Evolutionary conservation across 2,329 filamentous ascomycete species (phyloP), one percentile per base, ranked within the genome.

Genomic region (Sclerotinia subarctica): DNA sequence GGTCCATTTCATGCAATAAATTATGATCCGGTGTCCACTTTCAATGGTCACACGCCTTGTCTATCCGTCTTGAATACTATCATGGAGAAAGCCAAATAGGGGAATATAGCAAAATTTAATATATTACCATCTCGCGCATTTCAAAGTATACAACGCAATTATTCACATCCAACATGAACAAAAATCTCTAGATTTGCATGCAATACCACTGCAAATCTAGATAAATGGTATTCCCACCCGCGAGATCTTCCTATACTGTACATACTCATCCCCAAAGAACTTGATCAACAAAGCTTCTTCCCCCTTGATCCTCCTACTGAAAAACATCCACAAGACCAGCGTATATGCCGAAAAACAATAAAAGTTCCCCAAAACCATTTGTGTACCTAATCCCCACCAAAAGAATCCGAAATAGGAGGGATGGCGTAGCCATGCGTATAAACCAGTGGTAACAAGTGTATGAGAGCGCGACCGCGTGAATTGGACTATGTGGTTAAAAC

Each of bases 381-480:
- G 95, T 17, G 94, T 97, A 6, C 95, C 95, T n/a, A 98, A 76
- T 0, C 92, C 93, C 94, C 94, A 99, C 88, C 93, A 98, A 80
- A 97, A 99, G 82, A 97, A 99, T 4, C 94, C 95, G 81, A 98
- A 97, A 80, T 99, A 99, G 69, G 90, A 91, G 17, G 95, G 95
- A 79, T 99, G 95, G 32, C 95, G 83, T 64, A 96, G 81, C 56
- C 85, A 78, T 10, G 82, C 81, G 78, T 98, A 99, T 46, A 98
- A 81, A 0, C 95, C 95, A 38, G 82, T 82, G 0, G 90, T 96
- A 3, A 99, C 91, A n/a, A 99, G 84, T 58, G 83, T 83, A 78
- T 99, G 95, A 1, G 86, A 87, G 10, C 79, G 78, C 5, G 88
- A 84, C 75, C 88, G 90, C 70, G 83, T 86, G 71, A 86, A 87